Conservation (phyloP, 1,284 basidiomycete species). For the Ustilago crameri region DNA sequence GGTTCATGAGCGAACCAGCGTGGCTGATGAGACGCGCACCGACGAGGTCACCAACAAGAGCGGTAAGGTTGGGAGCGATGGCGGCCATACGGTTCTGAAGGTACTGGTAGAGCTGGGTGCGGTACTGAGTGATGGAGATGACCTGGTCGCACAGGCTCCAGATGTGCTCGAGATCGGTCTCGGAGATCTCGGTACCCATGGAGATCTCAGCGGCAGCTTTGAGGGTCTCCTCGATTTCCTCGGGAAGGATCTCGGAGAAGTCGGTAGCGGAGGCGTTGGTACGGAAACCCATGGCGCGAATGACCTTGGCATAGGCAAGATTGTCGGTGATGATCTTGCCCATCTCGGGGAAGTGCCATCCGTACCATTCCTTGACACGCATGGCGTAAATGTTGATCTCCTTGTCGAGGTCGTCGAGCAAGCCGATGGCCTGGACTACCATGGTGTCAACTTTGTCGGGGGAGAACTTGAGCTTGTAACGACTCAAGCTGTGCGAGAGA, state of each 20-base stretch:
- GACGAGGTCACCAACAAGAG: slow-evolving; percentile 94
- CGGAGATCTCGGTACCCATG: slow-evolving; percentile 98
- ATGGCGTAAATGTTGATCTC: slow-evolving; percentile 99
- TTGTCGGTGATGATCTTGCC: slow-evolving; percentile 98
- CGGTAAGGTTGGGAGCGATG: slow-evolving; percentile 95
- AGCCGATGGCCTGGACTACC: slow-evolving; percentile 98
- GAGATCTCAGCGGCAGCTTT: slow-evolving; percentile 93
- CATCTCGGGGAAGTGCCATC: slow-evolving; percentile 99
- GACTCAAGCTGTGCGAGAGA: slow-evolving; percentile 94
- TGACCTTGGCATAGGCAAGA: slow-evolving; percentile 87
- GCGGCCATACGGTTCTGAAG: slow-evolving; percentile 96
- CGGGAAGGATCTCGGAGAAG: slow-evolving; percentile 87
- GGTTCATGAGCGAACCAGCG: slow-evolving; percentile 89
- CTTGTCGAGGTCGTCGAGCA: slow-evolving; percentile 98
- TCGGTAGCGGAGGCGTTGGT: slow-evolving; percentile 88
- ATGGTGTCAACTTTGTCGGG: slow-evolving; percentile 99
- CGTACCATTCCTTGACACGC: slow-evolving; percentile 99
- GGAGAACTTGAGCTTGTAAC: slow-evolving; percentile 99
- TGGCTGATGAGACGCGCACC: slow-evolving; percentile 96
- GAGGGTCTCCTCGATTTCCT: slow-evolving; percentile 82
- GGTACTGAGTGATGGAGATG: slow-evolving; percentile 92
- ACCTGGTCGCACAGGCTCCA: slow-evolving; percentile 95
- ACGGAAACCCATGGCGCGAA: slow-evolving; percentile 71
- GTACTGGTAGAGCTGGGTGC: slow-evolving; percentile 91
- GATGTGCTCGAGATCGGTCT: slow-evolving; percentile 93